These are phyloP conservation scores for Tilletia horrida DNA, from an alignment of 1,284 basidiomycete genomes.

Conservation along the genomic window DNA sequence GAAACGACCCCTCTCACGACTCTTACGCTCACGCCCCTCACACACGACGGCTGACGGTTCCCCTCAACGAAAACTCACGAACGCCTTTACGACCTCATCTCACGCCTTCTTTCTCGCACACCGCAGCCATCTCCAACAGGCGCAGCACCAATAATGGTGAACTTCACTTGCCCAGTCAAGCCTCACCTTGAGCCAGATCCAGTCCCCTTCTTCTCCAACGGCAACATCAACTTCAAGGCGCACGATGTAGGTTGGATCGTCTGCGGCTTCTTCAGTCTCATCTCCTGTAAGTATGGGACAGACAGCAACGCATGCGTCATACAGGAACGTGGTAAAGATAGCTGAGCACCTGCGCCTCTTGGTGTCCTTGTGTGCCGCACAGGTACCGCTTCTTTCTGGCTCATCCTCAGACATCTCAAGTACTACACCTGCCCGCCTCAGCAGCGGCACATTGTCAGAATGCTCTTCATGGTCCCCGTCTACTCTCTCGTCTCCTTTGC, in stretches of 20 bases:
- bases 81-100: too few relatives aligned
- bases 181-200: constrained; percentile 29
- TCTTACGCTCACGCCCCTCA: too few relatives aligned
- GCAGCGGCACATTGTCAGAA: constrained; percentile 59
- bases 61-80: too few relatives aligned
- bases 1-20: too few relatives aligned
- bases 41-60: too few relatives aligned
- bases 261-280: constrained; percentile 62
- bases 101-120: too few relatives aligned
- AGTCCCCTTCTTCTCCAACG: constrained; percentile 64
- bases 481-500: constrained; percentile 68
- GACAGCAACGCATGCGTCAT: too few relatives aligned
- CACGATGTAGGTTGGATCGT: constrained; percentile 68
- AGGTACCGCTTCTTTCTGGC: constrained; percentile 65
- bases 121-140: too few relatives aligned
- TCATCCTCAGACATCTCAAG: constrained; percentile 68
- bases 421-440: constrained; percentile 67
- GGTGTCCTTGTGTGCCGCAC: too few relatives aligned
- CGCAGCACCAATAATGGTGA: constrained; percentile 11
- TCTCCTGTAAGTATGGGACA: constrained; percentile 28
- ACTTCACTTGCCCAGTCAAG: constrained; percentile 21
- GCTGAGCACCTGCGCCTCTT: too few relatives aligned
- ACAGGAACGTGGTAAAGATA: too few relatives aligned
- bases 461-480: constrained; percentile 75
- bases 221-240: constrained; percentile 64